Evolutionary conservation across 495 filamentous ascomycete genomes (phyloP).

Genomic region (Aspergillus cristatus): DNA sequence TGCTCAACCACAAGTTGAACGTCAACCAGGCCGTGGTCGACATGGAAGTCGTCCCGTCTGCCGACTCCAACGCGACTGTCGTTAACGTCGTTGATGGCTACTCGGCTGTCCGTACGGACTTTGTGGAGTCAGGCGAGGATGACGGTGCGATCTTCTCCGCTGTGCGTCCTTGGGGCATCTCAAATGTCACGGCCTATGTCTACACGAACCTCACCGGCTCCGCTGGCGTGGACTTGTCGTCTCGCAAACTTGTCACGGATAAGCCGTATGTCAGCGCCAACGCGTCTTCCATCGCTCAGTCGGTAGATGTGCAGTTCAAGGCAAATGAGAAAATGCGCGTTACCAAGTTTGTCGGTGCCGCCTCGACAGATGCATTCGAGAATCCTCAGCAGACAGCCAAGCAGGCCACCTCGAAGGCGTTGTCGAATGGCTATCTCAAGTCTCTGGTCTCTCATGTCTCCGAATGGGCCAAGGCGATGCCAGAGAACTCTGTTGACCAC

Average conservation of each 20-base stretch:
- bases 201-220: slow-evolving; percentile 42
- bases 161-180: slow-evolving; percentile 45
- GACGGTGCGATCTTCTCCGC: slow-evolving; percentile 45
- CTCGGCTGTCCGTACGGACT: slow-evolving; percentile 48
- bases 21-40: slow-evolving; percentile 56
- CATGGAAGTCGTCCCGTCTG: slow-evolving; percentile 41
- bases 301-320: slow-evolving; percentile 38
- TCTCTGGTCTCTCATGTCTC: slow-evolving; percentile 39
- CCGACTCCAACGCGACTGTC: slow-evolving; percentile 38
- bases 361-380: slow-evolving; percentile 51
- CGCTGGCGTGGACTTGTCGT: slow-evolving; percentile 35
- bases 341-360: slow-evolving; percentile 51
- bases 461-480: slow-evolving; percentile 49
- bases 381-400: slow-evolving; percentile 43
- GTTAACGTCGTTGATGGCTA: slow-evolving; percentile 52
- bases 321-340: slow-evolving; percentile 41
- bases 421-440: slow-evolving; percentile 35
- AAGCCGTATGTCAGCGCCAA: slow-evolving; percentile 43
- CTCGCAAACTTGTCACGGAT: slow-evolving; percentile 29
- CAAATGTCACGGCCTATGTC: slow-evolving; percentile 50
- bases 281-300: slow-evolving; percentile 52
- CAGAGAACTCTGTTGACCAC: slow-evolving; percentile 50
- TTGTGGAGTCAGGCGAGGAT: slow-evolving; percentile 41
- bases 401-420: slow-evolving; percentile 32
- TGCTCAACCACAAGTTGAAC: slow-evolving; percentile 53